phyloP scores from a whole-genome alignment of 108 stramenopile genomes.

The Pseudonitzschia multistriata region DNA sequence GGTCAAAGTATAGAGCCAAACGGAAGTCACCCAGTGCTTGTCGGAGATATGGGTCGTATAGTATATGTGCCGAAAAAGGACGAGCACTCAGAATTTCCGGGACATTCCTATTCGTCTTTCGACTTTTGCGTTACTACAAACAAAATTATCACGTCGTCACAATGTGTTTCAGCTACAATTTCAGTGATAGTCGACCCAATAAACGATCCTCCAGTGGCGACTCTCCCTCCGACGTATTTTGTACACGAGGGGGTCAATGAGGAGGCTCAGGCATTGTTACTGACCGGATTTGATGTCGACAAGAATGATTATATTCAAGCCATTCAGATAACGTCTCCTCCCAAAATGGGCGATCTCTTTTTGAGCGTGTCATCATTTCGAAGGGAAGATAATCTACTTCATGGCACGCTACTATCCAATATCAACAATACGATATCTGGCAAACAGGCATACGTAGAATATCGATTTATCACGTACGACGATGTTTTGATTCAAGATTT shows the following conservation, averaged over 20 bases:
- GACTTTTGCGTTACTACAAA: conserved; percentile 32
- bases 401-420: conserved; percentile 34
- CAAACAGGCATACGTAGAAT: conserved; percentile 21
- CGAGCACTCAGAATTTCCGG: conserved; percentile 26
- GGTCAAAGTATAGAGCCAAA: not conserved
- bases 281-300: conserved; percentile 44
- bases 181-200: conserved; percentile 31
- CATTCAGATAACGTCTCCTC: conserved; percentile 34
- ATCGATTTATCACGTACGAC: conserved; percentile 17
- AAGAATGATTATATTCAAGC: conserved; percentile 24
- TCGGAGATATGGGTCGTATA: not conserved
- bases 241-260: conserved; percentile 28
- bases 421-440: conserved; percentile 27
- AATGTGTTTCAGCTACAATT: conserved; percentile 32
- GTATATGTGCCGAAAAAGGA: conserved; percentile 28
- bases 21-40: not conserved
- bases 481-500: conserved; percentile 10
- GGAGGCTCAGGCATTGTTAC: conserved; percentile 11
- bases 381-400: conserved; percentile 27
- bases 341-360: conserved; percentile 29
- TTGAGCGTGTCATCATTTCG: conserved; percentile 35
- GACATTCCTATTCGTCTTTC: conserved; percentile 25
- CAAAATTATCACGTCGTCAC: conserved; percentile 17
- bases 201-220: conserved; percentile 46
- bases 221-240: conserved; percentile 7